Conservation (phyloP, 805 yeast species). For the Suhomyces sp. region DNA sequence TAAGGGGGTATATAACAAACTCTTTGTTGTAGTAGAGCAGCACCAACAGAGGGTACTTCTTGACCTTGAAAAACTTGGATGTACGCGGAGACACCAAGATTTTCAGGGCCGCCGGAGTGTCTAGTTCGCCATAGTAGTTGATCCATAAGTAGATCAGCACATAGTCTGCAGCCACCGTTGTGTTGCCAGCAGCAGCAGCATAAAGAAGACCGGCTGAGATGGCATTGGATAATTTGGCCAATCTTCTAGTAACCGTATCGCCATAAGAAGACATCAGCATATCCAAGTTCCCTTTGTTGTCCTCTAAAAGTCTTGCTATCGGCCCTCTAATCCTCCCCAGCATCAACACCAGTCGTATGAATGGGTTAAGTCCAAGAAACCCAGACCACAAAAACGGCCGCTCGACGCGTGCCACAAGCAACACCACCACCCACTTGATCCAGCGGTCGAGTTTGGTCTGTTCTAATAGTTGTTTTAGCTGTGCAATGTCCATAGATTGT, state of each 20-base stretch:
- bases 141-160: conserved; percentile 31
- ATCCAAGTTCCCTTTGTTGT: background rate
- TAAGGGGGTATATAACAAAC: conserved; percentile 30
- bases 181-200: conserved; percentile 23
- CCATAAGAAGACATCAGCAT: background rate
- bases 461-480: background rate
- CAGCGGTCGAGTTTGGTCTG: conserved; percentile 10
- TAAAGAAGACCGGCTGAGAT: conserved; percentile 23
- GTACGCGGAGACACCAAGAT: conserved; percentile 26
- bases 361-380: conserved; percentile 33
- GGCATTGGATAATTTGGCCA: conserved; percentile 22
- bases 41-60: conserved; percentile 19
- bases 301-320: background rate
- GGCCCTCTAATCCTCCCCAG: background rate
- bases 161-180: conserved; percentile 37
- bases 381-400: conserved; percentile 27
- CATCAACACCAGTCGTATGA: conserved; percentile 9
- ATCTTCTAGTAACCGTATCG: conserved; percentile 9
- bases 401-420: conserved; percentile 22
- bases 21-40: conserved; percentile 30
- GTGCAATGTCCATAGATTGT: background rate
- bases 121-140: conserved; percentile 28
- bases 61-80: conserved; percentile 24
- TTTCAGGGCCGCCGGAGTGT: conserved; percentile 32
- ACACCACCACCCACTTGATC: conserved; percentile 26